Conservation (phyloP, 1,284 basidiomycete species). For the Ceratobasidium sp. region DNA sequence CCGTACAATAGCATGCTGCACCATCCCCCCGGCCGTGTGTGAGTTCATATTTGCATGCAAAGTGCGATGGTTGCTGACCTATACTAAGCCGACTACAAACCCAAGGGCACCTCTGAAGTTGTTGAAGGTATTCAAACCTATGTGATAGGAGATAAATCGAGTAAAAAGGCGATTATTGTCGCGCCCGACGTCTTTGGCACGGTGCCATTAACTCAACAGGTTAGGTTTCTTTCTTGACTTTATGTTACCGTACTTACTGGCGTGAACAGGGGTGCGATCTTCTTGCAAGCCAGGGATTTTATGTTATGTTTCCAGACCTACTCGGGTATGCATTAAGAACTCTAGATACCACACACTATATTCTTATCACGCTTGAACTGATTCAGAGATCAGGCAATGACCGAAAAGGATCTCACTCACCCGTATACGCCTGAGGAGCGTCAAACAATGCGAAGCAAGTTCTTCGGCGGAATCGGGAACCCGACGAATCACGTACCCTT, state of each 20-base stretch:
- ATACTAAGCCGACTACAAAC: constrained; percentile 4
- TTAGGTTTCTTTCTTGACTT: neutral
- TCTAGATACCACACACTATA: neutral
- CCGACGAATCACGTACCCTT: neutral
- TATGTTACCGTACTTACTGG: too few relatives aligned
- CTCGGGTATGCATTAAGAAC: neutral
- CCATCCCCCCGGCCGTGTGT: constrained; percentile 16
- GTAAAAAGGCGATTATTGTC: constrained; percentile 17
- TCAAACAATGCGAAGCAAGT: neutral
- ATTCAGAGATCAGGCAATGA: constrained; percentile 10
- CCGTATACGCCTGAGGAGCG: neutral
- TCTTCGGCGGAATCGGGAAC: constrained; percentile 10
- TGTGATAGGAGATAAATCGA: constrained; percentile 20
- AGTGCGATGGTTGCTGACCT: neutral
- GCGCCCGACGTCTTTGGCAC: constrained; percentile 21
- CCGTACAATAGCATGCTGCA: constrained; percentile 13
- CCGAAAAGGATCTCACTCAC: neutral
- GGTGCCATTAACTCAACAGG: constrained; percentile 17
- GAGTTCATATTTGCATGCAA: neutral
- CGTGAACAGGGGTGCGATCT: constrained; percentile 13
- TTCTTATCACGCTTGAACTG: too few relatives aligned
- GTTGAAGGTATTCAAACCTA: constrained; percentile 16
- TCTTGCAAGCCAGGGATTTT: constrained; percentile 27
- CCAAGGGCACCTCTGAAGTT: neutral
- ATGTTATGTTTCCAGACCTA: constrained; percentile 20